phyloP scores from a whole-genome alignment of 257 asterid species.

The Plectranthus barbatus region DNA sequence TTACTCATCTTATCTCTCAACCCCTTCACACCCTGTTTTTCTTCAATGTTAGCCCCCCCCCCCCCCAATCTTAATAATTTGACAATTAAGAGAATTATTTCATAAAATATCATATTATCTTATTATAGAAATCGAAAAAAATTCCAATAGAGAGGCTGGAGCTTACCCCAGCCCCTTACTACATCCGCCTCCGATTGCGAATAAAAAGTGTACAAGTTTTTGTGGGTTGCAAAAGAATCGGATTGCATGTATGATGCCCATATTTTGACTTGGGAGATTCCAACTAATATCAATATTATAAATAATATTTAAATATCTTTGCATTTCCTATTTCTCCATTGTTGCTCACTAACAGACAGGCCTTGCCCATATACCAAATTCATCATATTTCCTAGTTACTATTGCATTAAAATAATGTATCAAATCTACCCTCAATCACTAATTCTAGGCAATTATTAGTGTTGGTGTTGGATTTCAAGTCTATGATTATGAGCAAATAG shows the following conservation, averaged over 20 bases:
- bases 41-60: too few relatives aligned
- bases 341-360: slow-evolving; percentile 24
- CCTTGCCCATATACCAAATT: slow-evolving; percentile 22
- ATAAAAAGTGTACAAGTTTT: slow-evolving; percentile 16
- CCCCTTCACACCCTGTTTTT: too few relatives aligned
- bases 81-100: too few relatives aligned
- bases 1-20: too few relatives aligned
- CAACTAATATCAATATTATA: background rate
- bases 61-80: too few relatives aligned
- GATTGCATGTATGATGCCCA: slow-evolving; percentile 47
- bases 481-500: background rate
- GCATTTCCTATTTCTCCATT: background rate
- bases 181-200: too few relatives aligned
- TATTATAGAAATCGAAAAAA: too few relatives aligned
- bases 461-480: slow-evolving; percentile 2
- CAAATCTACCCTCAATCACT: slow-evolving; percentile 7
- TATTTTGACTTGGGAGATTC: slow-evolving; percentile 59
- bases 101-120: too few relatives aligned
- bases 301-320: background rate
- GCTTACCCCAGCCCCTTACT: too few relatives aligned
- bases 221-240: slow-evolving; percentile 29
- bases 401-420: background rate
- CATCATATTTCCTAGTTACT: slow-evolving; percentile 21
- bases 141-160: too few relatives aligned
- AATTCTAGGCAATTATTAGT: slow-evolving; percentile 9